Evolutionary conservation across 768 basidiomycete genomes (phyloP), one percentile per base, ranked within the genome.

Genomic region (Pilatotrama ljubarskyi): DNA sequence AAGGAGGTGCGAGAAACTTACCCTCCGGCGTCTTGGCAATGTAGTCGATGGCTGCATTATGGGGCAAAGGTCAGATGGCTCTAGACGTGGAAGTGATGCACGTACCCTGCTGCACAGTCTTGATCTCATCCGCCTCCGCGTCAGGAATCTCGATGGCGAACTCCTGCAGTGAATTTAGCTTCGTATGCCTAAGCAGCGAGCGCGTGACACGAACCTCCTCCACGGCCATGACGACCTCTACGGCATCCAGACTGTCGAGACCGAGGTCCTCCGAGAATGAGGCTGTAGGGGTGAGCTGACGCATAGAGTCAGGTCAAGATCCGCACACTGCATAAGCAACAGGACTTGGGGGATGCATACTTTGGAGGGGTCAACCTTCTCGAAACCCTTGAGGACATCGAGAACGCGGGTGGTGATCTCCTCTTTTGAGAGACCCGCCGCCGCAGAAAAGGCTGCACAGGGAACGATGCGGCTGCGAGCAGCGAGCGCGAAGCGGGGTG

Each of bases 121-220:
- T 87, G 71, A 98, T 98, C 68, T 87, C 87, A 74, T 98, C 96
- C 10, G 95, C 96, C 74, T 99, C 97, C 37, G 84, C 87, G 70
- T 99, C 97, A 15, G 97, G 96, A 69, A 99, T 99, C 76, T 98
- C 97, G 72, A 99, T 95, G 26, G 84, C 82, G 73, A 99, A 99
- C 70, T 98, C 97, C 93, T 98, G 67, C 15, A 55, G 46, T 20
- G n/a, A 56, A 35, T 26, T 38, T 42, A 58, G 51, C 47, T 51
- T 5, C 5, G 25, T 6, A 36, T 22, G n/a, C 15, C 14, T 8
- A 43, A 3, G n/a, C 2, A 17, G n/a, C 18, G 4, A 37, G 20
- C 24, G 38, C 42, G 38, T 24, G 24, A n/a, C 15, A 56, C 71
- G 44, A 66, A 86, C 89, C 84, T 95, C 97, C 78, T 99, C 97